Conservation (phyloP, 1,284 basidiomycete genomes). For the Pseudozyma hubeiensis region DNA sequence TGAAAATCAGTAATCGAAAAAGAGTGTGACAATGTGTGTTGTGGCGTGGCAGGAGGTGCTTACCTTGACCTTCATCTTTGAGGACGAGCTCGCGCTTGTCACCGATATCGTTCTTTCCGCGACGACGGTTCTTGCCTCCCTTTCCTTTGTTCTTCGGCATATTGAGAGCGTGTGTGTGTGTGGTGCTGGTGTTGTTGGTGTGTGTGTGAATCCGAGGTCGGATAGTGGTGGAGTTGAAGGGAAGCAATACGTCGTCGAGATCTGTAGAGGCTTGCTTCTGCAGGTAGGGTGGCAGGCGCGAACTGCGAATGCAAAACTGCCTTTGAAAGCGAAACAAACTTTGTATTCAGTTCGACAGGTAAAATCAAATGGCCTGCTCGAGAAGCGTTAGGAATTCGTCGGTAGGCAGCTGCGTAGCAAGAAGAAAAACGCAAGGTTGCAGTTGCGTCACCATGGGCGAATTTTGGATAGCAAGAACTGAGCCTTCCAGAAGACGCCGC, state of each 20-base stretch:
- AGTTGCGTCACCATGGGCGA: not conserved
- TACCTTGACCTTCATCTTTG: slow-evolving; percentile 94
- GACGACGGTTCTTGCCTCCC: slow-evolving; percentile 99
- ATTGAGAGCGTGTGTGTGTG: slow-evolving; percentile 1
- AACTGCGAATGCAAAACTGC: too few relatives aligned
- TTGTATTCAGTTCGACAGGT: too few relatives aligned
- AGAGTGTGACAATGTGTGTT: not conserved
- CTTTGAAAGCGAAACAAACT: too few relatives aligned
- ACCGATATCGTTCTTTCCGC: slow-evolving; percentile 99
- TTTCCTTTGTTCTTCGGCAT: slow-evolving; percentile 71
- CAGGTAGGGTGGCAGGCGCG: too few relatives aligned
- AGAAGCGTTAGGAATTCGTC: too few relatives aligned
- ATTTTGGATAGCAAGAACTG: not conserved
- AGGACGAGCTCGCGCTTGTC: slow-evolving; percentile 99
- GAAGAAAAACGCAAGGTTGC: not conserved
- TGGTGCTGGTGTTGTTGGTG: slow-evolving; percentile 1
- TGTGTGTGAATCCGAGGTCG: slow-evolving; percentile 3
- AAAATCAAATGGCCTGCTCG: too few relatives aligned
- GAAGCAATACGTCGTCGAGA: not conserved
- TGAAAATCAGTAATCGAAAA: not conserved
- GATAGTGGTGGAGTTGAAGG: slow-evolving; percentile 5
- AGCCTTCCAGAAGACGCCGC: not conserved
- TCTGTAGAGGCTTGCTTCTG: too few relatives aligned
- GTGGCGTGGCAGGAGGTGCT: slow-evolving; percentile 37
- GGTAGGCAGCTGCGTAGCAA: not conserved